Evolutionary conservation across 1,139 yeast species (phyloP), one percentile per base, ranked within the genome.

Genomic region (Debaryomyces psychrophilus): DNA sequence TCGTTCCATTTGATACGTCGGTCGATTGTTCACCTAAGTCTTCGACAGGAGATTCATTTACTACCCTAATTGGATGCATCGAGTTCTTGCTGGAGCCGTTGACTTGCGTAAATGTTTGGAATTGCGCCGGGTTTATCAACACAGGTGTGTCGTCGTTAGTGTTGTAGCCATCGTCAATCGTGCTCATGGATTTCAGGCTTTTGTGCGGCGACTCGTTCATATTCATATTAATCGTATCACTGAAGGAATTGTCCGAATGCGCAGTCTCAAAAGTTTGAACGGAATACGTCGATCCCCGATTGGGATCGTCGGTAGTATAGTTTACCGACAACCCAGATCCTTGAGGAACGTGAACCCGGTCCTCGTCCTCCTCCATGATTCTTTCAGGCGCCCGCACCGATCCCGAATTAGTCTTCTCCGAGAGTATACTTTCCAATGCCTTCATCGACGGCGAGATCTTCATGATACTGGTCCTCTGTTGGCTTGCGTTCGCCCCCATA

Each of bases 381-480:
- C 56, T 52, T 3, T 56, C 41, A 18, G 35, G 33, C 15, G 26
- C 3, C n/a, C 11, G 14, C 8, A 8, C 26, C 39, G 25, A 9
- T 9, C 31, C 34, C 22, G 40, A 25, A 12, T 28, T 27, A 31
- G 44, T 54, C 47, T 58, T 62, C 48, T 67, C 69, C 46, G 69
- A 73, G 42, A 80, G 64, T 17, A 77, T 76, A 43, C 62, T 66
- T 54, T 78, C 83, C 52, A 81, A 63, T 1, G 82, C 82, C 53
- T 75, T 77, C 56, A 81, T 71, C 34, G 82, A 77, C 6, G 85
- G 85, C 38, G 83, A 78, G 27, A 68, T 68, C 41, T 71, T 70
- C 76, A 81, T 77, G 35, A 79, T 73, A 40, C 77, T 67, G 8
- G 51, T 48, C 43, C 43, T 44, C 40, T 51, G 54, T 11, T 28